Evolutionary conservation across 78 protist genomes (phyloP), one percentile per base, ranked within the genome.

Genomic region (Tieghemostelium lacteum): DNA sequence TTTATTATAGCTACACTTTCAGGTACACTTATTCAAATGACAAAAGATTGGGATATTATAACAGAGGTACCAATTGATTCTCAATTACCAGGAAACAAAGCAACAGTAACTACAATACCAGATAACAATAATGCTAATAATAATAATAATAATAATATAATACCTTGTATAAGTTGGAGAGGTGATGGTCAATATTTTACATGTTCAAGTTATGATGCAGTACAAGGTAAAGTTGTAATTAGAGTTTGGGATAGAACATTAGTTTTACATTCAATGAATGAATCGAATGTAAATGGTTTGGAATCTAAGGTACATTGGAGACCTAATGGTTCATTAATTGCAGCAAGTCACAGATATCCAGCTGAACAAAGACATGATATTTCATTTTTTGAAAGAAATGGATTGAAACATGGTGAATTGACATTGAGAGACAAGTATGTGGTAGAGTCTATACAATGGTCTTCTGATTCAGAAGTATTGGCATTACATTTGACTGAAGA

Each of bases 331-430:
- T 66, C 76, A 28, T 45, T 86, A 29, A 72, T 86, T 45, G 93
- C 93, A 28, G 49, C 34, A 49, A 4, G 66, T 19, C 49, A 65
- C 14, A 57, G 86, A 50, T n/a, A n/a, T n/a, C n/a, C n/a, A n/a
- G 37, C 73, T 16, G 71, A 85, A 62, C 65, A 36, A 10, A 58
- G 76, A 34, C 77, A 78, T 39, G 87, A 83, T 50, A 73, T 91
- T n/a, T 37, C 86, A 34, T 70, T 91, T 16, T 91, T 91, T 70
- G 94, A 91, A 34, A 40, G 94, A 37, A 91, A 91, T 54, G 94
- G 94, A n/a, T 65, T 91, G 39, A 75, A 76, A 57, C 94, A 91
- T 36, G 94, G 94, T 19, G 94, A 91, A 24, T 91, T 91, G 36
- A 62, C 45, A 24, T 24, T 91, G 0, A 16, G 91, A 20, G 28